Evolutionary conservation across 768 basidiomycete genomes (phyloP), one percentile per base, ranked within the genome.

Genomic region (Lactifluus piperatus): DNA sequence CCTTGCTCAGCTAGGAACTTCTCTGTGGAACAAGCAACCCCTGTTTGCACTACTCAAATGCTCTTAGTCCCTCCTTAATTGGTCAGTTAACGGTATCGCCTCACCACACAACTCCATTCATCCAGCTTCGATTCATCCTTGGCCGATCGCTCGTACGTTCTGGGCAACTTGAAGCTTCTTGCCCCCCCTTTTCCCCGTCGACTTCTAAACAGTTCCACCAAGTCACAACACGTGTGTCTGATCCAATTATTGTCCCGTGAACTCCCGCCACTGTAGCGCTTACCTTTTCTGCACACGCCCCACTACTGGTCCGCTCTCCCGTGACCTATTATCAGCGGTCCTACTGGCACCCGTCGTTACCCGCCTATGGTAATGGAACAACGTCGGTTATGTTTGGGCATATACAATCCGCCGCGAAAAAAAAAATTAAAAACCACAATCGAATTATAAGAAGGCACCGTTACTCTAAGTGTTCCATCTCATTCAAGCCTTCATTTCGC

Each of bases 71-170:
- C 43, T 53, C 30, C 57, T 24, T 11, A 53, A 57, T 53, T n/a
- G 29, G 43, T 44, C 57, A 48, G 22, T 58, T 39, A 24, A 52
- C 45, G 57, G 46, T 48, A 54, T 58, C 36, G 27, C 51, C 46
- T 48, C 36, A 18, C 57, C 51, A 52, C 48, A 50, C 45, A 46
- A 30, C 57, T 20, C 57, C 57, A 58, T 58, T 53, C 36, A 47
- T 22, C 26, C 6, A 18, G 22, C 57, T 53, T 54, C 50, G 34
- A 54, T 58, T 44, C 36, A 4, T 49, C 36, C 45, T 52, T 54
- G 37, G 57, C 30, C 52, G 57, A 58, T 53, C 57, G n/a, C 2
- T 37, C 44, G 14, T 34, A 22, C 16, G 44, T 45, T 46, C 57
- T 46, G 9, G 45, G 45, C 53, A 47, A n/a, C 29, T 16, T 43